These are phyloP conservation scores for Pestalotiopsis sp. DNA, from an alignment of 2,329 filamentous ascomycete genomes.

Conservation along the genomic window DNA sequence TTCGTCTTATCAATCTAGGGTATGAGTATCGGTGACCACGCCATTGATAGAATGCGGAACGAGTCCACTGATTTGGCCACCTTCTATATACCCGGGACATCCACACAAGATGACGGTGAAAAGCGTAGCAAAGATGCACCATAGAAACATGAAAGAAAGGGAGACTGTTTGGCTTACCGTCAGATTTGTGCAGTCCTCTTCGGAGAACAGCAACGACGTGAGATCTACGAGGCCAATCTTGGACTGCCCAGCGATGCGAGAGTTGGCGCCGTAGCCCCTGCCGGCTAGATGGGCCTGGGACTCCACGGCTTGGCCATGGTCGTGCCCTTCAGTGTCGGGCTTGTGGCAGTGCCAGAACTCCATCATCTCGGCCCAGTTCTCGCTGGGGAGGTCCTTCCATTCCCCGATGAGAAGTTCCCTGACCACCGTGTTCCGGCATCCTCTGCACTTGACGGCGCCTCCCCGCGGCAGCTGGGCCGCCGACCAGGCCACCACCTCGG, in stretches of 20 bases:
- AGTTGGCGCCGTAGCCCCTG: conserved; percentile 84
- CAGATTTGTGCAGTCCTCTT: conserved; percentile 61
- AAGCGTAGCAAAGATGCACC: conserved; percentile 13
- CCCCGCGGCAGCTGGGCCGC: conserved; percentile 46
- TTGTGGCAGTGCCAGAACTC: conserved; percentile 99
- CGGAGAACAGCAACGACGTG: conserved; percentile 71
- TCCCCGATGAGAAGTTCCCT: conserved; percentile 39
- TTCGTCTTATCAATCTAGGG: conserved; percentile 53
- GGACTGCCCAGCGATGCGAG: conserved; percentile 65
- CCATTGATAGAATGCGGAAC: conserved; percentile 46
- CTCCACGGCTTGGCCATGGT: conserved; percentile 17
- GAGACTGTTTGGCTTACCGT: conserved; percentile 34
- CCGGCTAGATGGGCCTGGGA: conserved; percentile 52
- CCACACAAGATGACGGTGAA: conserved; percentile 11
- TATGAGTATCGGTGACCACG: conserved; percentile 69
- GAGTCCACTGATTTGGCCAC: conserved; percentile 51
- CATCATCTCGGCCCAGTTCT: conserved; percentile 99
- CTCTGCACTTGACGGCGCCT: conserved; percentile 44
- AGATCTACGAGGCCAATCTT: conserved; percentile 80
- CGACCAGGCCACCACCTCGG: conserved; percentile 56
- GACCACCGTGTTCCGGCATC: conserved; percentile 41
- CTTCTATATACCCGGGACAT: conserved; percentile 60
- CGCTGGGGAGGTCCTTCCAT: conserved; percentile 95
- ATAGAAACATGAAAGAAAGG: background rate
- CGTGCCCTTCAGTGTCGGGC: conserved; percentile 61